Evolutionary conservation across 1,284 basidiomycete species (phyloP).

Genomic region (Termitomyces sp.): DNA sequence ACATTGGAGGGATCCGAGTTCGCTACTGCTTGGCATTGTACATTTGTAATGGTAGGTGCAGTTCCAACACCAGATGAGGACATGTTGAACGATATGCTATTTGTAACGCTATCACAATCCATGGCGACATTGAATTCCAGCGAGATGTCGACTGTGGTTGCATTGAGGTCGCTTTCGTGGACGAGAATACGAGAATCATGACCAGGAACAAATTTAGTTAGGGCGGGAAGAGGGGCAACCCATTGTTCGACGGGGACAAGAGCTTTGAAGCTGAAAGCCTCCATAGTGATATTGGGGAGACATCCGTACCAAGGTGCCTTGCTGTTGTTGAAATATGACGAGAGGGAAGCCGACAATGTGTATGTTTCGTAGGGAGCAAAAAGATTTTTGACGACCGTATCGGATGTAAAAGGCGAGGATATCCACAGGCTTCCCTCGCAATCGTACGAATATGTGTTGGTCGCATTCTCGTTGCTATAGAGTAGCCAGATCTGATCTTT

Average conservation of each 20-base stretch:
- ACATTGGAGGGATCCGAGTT: slow-evolving; percentile 45
- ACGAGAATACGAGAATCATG: slow-evolving; percentile 74
- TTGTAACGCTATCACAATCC: slow-evolving; percentile 66
- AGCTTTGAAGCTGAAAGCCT: slow-evolving; percentile 76
- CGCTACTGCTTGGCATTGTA: slow-evolving; percentile 42
- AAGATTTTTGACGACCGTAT: slow-evolving; percentile 64
- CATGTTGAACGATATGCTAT: slow-evolving; percentile 59
- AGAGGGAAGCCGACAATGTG: slow-evolving; percentile 57
- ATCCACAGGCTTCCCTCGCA: slow-evolving; percentile 65
- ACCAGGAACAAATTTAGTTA: slow-evolving; percentile 78
- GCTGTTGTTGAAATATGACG: slow-evolving; percentile 54
- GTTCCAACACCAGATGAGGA: slow-evolving; percentile 64
- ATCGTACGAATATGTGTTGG: slow-evolving; percentile 57
- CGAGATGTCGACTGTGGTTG: slow-evolving; percentile 59
- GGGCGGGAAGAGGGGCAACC: slow-evolving; percentile 62
- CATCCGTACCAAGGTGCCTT: slow-evolving; percentile 70
- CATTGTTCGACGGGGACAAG: slow-evolving; percentile 68
- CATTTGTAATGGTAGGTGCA: slow-evolving; percentile 47
- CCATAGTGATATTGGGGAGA: slow-evolving; percentile 58
- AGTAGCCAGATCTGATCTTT: slow-evolving; percentile 75
- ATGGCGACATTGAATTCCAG: slow-evolving; percentile 78
- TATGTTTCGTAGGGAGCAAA: slow-evolving; percentile 81
- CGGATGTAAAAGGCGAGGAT: slow-evolving; percentile 66
- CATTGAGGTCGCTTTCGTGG: slow-evolving; percentile 44
- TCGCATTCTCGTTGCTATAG: slow-evolving; percentile 79